These are phyloP conservation scores for Podaxis sp. DNA, from an alignment of 768 basidiomycete species.

Conservation along the genomic window DNA sequence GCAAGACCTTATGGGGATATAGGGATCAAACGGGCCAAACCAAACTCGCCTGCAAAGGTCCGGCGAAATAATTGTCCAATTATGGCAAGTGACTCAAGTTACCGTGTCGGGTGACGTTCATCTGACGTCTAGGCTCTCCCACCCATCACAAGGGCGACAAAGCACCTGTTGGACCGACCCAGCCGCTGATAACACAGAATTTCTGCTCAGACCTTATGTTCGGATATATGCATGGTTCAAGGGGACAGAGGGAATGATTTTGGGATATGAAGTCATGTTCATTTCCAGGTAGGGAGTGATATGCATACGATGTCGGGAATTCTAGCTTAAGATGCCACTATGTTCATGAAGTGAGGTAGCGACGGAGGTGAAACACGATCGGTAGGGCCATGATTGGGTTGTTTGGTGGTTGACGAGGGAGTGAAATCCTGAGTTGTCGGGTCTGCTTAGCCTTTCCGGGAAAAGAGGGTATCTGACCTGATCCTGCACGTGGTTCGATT, in stretches of 20 bases:
- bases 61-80: not conserved
- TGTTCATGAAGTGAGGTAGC: not conserved
- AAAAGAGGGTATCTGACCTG: not conserved
- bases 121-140: not conserved
- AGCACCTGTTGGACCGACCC: not conserved
- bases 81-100: conserved; percentile 2
- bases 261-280: not conserved
- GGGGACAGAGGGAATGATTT: not conserved
- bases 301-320: not conserved
- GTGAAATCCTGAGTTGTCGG: conserved; percentile 7
- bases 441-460: not conserved
- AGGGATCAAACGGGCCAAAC: not conserved
- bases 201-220: not conserved
- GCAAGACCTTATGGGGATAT: not conserved
- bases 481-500: not conserved
- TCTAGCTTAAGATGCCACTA: not conserved
- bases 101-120: conserved; percentile 4
- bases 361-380: conserved; percentile 9
- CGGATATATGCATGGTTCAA: not conserved
- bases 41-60: not conserved
- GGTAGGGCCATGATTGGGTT: not conserved
- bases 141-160: not conserved
- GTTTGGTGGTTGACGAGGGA: not conserved
- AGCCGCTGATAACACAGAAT: not conserved
- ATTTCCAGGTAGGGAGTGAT: not conserved